Conservation (phyloP, 1,139 yeast species). For the Entelexis sorbosivorans region DNA sequence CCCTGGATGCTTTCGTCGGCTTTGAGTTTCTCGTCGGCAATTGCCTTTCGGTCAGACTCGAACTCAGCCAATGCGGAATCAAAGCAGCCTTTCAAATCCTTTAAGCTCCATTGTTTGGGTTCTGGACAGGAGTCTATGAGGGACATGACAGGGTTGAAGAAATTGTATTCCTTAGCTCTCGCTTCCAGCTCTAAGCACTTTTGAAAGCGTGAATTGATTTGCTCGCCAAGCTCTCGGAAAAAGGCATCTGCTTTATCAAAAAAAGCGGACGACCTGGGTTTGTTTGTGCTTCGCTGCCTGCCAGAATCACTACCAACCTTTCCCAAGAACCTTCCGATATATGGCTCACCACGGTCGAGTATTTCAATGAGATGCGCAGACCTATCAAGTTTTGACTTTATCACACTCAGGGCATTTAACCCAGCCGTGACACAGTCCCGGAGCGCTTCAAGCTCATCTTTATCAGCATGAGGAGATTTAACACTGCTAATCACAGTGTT, state of each 20-base stretch:
- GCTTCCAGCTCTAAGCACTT: neutral
- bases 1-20: neutral
- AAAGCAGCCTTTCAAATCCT: neutral
- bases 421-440: neutral
- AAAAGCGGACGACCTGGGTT: neutral
- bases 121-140: neutral
- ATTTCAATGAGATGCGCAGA: neutral
- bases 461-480: neutral
- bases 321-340: neutral
- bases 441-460: neutral
- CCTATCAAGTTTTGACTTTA: neutral
- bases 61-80: neutral
- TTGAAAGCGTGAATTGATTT: neutral
- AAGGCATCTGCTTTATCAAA: neutral
- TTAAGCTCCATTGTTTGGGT: neutral
- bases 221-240: neutral
- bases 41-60: neutral
- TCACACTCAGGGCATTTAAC: neutral
- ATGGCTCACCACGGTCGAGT: neutral
- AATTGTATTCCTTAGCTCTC: neutral
- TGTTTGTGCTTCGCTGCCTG: too few relatives aligned
- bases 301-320: neutral
- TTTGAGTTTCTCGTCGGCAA: neutral
- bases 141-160: neutral
- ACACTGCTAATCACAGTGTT: neutral